phyloP scores from a whole-genome alignment of 2,329 filamentous ascomycete species.

The Scytalidium sp. region DNA sequence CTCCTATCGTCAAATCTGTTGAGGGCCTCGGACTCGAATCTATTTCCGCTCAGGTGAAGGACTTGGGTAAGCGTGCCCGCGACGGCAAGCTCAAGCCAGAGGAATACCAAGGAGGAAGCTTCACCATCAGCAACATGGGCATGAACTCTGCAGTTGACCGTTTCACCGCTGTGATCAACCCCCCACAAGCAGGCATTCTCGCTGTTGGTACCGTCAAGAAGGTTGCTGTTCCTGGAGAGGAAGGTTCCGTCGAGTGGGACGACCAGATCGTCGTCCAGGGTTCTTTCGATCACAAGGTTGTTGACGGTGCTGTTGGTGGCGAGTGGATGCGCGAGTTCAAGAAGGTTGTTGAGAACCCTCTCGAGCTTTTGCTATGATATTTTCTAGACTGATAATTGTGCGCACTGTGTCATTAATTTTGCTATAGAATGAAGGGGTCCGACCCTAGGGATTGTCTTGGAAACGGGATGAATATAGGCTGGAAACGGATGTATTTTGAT shows the following conservation, averaged over 20 bases:
- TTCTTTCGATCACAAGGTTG: constrained; percentile 98
- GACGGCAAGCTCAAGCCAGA: constrained; percentile 99
- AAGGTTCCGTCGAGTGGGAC: constrained; percentile 83
- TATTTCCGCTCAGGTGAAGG: constrained; percentile 90
- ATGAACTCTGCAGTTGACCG: constrained; percentile 97
- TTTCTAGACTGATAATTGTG: constrained; percentile 30
- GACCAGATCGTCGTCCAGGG: constrained; percentile 94
- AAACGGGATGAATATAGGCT: not conserved
- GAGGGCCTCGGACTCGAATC: constrained; percentile 81
- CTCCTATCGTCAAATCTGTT: constrained; percentile 90
- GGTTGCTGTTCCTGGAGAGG: constrained; percentile 85
- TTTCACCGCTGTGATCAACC: constrained; percentile 99
- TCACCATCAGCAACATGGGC: constrained; percentile 99
- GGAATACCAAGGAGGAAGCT: constrained; percentile 98
- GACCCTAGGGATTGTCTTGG: not conserved
- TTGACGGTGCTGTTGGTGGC: constrained; percentile 92
- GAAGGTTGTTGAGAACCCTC: constrained; percentile 95
- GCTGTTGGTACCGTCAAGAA: constrained; percentile 94
- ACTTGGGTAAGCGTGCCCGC: constrained; percentile 91
- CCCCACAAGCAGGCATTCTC: constrained; percentile 92
- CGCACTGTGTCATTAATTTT: too few relatives aligned
- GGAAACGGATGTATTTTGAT: not conserved
- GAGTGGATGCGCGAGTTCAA: constrained; percentile 98
- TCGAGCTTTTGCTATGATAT: constrained; percentile 84
- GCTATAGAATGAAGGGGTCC: not conserved